Conservation (phyloP, 768 basidiomycete species). For the Suillus plorans region DNA sequence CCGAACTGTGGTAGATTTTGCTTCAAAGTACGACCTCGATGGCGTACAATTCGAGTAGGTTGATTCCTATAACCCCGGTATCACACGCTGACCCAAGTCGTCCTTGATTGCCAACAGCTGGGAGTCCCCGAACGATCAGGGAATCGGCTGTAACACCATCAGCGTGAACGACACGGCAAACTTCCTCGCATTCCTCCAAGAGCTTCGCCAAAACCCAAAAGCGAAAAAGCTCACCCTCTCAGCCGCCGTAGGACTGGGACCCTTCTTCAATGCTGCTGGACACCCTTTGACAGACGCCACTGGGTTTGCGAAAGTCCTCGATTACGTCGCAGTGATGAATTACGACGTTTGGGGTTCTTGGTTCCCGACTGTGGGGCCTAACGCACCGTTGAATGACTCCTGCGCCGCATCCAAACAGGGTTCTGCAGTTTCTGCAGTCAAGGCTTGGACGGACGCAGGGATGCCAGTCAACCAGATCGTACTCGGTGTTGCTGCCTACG, state of each 20-base stretch:
- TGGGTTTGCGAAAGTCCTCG: conserved; percentile 67
- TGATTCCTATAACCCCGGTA: neutral
- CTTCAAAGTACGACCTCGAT: conserved; percentile 49
- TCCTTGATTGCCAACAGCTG: conserved; percentile 50
- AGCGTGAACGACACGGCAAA: conserved; percentile 64
- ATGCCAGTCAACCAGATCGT: conserved; percentile 71
- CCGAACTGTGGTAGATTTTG: conserved; percentile 52
- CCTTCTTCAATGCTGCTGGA: conserved; percentile 63
- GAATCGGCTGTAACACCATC: conserved; percentile 70
- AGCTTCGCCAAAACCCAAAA: conserved; percentile 55
- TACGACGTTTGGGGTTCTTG: conserved; percentile 62
- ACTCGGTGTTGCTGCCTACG: conserved; percentile 81
- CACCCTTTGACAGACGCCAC: conserved; percentile 67
- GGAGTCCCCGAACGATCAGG: conserved; percentile 76
- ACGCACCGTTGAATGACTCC: conserved; percentile 76
- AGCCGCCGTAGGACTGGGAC: conserved; percentile 62
- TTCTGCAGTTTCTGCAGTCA: conserved; percentile 72
- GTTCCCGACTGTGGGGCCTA: conserved; percentile 64
- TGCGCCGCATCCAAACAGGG: conserved; percentile 65
- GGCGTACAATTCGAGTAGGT: conserved; percentile 45
- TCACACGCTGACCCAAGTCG: conserved; percentile 1
- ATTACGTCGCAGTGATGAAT: conserved; percentile 64
- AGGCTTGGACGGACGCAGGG: conserved; percentile 72
- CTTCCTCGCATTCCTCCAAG: conserved; percentile 72
- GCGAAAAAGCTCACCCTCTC: conserved; percentile 61